A percentile compares a stretch with the other conserved stretches of the same genome.
Conservation (phyloP, 768 basidiomycete species). For the Naganishia vishniacii region DNA sequence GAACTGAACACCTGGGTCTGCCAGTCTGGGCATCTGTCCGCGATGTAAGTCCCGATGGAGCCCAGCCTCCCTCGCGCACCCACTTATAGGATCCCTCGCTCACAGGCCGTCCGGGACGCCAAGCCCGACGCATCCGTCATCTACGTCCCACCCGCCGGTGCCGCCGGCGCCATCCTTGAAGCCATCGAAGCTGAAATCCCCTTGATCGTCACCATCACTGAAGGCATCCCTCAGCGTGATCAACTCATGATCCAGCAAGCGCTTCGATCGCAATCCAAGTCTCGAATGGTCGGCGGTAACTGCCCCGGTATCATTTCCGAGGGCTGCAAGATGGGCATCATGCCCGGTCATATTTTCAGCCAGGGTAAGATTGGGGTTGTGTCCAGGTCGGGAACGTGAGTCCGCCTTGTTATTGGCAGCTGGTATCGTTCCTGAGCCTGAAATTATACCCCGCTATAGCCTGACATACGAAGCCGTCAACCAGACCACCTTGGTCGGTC, state of each 20-base stretch:
- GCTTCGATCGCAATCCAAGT: constrained; percentile 85
- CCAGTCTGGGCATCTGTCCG: constrained; percentile 87
- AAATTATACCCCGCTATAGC: no score
- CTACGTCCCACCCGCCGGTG: constrained; percentile 94
- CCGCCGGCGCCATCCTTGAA: constrained; percentile 95
- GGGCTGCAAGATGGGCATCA: constrained; percentile 98
- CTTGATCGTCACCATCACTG: constrained; percentile 95
- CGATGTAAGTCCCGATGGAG: constrained; percentile 59
- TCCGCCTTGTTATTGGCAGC: neutral
- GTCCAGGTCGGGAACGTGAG: constrained; percentile 47
- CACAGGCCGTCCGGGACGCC: constrained; percentile 78
- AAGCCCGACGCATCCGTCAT: constrained; percentile 90
- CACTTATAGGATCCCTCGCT: neutral
- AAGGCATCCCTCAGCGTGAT: constrained; percentile 95
- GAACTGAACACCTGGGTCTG: constrained; percentile 86
- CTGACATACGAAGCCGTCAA: constrained; percentile 97
- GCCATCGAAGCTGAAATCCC: constrained; percentile 98
- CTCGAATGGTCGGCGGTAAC: constrained; percentile 94
- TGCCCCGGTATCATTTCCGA: constrained; percentile 98
- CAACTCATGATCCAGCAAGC: constrained; percentile 94
- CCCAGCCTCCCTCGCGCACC: neutral
- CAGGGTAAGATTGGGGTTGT: constrained; percentile 82
- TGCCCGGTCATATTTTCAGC: constrained; percentile 91
- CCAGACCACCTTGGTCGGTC: constrained; percentile 89
- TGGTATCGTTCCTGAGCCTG: no score